A percentile compares a stretch with the other conserved stretches of the same genome.
phyloP scores from a whole-genome alignment of 306 rosid species.

The Vigna trinervia region DNA sequence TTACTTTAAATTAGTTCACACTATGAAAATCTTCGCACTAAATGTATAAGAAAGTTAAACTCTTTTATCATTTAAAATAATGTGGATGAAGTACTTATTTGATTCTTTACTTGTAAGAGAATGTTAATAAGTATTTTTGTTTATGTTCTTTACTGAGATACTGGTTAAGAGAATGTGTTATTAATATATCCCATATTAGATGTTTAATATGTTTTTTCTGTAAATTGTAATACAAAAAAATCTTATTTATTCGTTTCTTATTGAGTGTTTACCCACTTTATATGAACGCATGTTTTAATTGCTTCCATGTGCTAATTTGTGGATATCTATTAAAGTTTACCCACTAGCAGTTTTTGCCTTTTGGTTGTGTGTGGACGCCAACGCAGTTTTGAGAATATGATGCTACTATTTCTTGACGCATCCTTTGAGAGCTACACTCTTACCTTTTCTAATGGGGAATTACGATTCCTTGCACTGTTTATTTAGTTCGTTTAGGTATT shows the following conservation, averaged over 20 bases:
- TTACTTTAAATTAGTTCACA: not conserved
- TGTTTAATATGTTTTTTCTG: not conserved
- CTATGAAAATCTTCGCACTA: not conserved
- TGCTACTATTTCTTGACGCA: not conserved
- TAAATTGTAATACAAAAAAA: not conserved
- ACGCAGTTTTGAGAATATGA: slow-evolving; percentile 37
- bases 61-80: not conserved
- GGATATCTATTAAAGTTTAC: slow-evolving; percentile 29
- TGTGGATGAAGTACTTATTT: not conserved
- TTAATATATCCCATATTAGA: not conserved
- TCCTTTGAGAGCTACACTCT: slow-evolving; percentile 15
- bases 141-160: not conserved
- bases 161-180: not conserved
- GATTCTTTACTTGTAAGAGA: not conserved
- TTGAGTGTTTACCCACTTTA: not conserved
- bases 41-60: not conserved
- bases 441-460: slow-evolving; percentile 5
- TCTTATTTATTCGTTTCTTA: not conserved
- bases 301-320: slow-evolving; percentile 22
- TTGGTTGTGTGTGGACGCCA: slow-evolving; percentile 2
- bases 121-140: not conserved
- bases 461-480: slow-evolving; percentile 16
- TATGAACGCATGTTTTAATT: not conserved
- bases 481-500: slow-evolving; percentile 5
- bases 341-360: slow-evolving; percentile 26